phyloP scores from a whole-genome alignment of 768 basidiomycete species.

The Macrolepiota albuminosa region DNA sequence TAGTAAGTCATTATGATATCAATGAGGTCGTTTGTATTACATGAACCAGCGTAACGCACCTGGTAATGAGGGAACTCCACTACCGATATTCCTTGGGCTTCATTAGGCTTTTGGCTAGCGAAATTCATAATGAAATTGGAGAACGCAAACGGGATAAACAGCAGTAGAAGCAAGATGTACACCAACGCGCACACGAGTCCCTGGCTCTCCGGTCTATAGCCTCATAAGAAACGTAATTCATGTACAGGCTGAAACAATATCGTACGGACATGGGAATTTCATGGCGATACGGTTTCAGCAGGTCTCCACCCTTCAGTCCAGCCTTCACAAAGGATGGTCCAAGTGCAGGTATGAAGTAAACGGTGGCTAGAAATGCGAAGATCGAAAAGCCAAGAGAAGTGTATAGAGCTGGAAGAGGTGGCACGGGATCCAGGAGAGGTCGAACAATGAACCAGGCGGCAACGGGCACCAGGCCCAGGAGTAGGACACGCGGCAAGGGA shows the following conservation, averaged over 20 bases:
- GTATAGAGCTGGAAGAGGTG: constrained; percentile 68
- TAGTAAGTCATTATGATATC: constrained; percentile 23
- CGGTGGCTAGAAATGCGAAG: constrained; percentile 71
- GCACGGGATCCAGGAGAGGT: constrained; percentile 65
- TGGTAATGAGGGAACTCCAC: constrained; percentile 76
- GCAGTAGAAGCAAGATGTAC: constrained; percentile 80
- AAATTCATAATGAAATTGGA: constrained; percentile 59
- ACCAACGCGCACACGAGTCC: constrained; percentile 88
- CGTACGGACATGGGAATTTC: constrained; percentile 58
- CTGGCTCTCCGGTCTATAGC: constrained; percentile 84
- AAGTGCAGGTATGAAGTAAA: constrained; percentile 79
- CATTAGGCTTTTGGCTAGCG: constrained; percentile 30
- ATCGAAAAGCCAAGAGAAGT: constrained; percentile 81
- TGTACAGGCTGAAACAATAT: not conserved
- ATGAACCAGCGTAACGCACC: constrained; percentile 33
- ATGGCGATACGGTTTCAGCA: constrained; percentile 69
- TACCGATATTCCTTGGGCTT: constrained; percentile 58
- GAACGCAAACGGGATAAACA: constrained; percentile 96
- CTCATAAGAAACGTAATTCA: not conserved
- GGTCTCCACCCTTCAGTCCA: constrained; percentile 79
- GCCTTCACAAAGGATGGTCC: constrained; percentile 78
- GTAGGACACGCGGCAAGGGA: constrained; percentile 46
- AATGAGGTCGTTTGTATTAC: not conserved
- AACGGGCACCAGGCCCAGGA: constrained; percentile 59
- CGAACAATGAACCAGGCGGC: constrained; percentile 71